Conservation (phyloP, 83 land plant species). For the Larix sibirica region DNA sequence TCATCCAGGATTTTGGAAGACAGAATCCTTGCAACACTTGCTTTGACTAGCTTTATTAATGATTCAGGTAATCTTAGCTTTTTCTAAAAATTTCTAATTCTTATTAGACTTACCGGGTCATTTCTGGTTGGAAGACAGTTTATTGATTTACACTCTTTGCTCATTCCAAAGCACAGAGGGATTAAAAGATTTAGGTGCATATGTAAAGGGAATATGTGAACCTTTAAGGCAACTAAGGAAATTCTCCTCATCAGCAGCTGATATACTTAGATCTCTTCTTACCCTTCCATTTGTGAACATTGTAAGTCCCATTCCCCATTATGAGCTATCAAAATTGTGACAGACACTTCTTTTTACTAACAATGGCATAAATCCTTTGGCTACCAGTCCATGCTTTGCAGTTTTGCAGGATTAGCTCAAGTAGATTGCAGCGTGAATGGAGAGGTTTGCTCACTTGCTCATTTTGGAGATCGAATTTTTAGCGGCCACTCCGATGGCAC, state of each 20-base stretch:
- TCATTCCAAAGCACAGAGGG: conserved; percentile 25
- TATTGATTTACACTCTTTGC: background rate
- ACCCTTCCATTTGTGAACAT: conserved; percentile 45
- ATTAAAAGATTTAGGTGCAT: conserved; percentile 25
- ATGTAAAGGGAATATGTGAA: conserved; percentile 41
- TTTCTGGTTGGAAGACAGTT: background rate
- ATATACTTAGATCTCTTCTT: conserved; percentile 40
- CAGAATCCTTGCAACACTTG: conserved; percentile 54
- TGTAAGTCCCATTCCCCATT: conserved; percentile 23
- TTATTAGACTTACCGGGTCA: background rate
- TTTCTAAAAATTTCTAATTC: background rate
- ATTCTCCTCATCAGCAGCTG: conserved; percentile 28
- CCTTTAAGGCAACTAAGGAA: conserved; percentile 46
- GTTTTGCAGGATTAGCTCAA: conserved; percentile 40
- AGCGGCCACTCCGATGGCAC: conserved; percentile 79
- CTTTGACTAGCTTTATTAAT: conserved; percentile 42
- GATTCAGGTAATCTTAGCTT: conserved; percentile 42
- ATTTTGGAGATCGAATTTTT: conserved; percentile 32
- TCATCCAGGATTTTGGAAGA: conserved; percentile 57
- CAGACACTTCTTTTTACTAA: background rate
- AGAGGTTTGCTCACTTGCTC: conserved; percentile 40
- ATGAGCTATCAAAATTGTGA: background rate
- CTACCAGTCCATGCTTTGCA: conserved; percentile 55
- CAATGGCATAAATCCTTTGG: background rate
- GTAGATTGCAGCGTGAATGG: conserved; percentile 54